These are phyloP conservation scores for Oryza punctata DNA, from an alignment of 176 grass and related monocot genomes.

Conservation along the genomic window DNA sequence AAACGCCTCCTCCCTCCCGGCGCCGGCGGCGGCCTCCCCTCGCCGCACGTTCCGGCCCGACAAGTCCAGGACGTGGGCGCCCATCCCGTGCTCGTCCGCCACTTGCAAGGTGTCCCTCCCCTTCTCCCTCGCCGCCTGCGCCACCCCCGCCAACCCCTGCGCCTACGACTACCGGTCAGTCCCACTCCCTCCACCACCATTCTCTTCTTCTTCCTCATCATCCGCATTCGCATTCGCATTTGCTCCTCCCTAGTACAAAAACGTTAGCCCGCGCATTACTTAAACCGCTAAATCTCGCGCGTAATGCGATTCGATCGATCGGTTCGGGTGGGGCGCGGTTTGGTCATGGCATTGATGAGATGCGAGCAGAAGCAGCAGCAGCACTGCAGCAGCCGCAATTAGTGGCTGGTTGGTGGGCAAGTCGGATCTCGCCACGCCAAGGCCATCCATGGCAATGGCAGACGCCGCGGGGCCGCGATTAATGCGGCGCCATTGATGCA, in stretches of 20 bases:
- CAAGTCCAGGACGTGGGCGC: conserved; percentile 44
- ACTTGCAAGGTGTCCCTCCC: conserved; percentile 64
- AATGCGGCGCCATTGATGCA: conserved; percentile 39
- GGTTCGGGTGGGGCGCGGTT: conserved; percentile 31
- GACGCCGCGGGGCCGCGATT: conserved; percentile 29
- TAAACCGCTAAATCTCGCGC: conserved; percentile 5
- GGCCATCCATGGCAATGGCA: conserved; percentile 19
- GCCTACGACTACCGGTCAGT: conserved; percentile 79
- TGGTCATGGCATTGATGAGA: conserved; percentile 45
- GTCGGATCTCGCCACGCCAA: conserved; percentile 38
- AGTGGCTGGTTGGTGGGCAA: conserved; percentile 51
- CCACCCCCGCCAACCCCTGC: conserved; percentile 57
- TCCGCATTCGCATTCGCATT: not conserved
- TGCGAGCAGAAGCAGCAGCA: not conserved
- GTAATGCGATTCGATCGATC: conserved; percentile 17
- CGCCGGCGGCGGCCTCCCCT: not conserved
- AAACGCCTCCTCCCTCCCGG: not conserved
- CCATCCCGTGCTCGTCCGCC: conserved; percentile 63
- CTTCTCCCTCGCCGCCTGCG: conserved; percentile 68
- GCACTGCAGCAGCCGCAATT: conserved; percentile 31
- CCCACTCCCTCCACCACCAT: not conserved
- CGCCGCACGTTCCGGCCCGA: conserved; percentile 48
- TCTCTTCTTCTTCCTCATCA: not conserved
- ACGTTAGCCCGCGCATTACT: conserved; percentile 35
- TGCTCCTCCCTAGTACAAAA: not conserved